Base-by-base conservation (phyloP, 805 yeast genomes). In the Nakazawaea sp. region DNA sequence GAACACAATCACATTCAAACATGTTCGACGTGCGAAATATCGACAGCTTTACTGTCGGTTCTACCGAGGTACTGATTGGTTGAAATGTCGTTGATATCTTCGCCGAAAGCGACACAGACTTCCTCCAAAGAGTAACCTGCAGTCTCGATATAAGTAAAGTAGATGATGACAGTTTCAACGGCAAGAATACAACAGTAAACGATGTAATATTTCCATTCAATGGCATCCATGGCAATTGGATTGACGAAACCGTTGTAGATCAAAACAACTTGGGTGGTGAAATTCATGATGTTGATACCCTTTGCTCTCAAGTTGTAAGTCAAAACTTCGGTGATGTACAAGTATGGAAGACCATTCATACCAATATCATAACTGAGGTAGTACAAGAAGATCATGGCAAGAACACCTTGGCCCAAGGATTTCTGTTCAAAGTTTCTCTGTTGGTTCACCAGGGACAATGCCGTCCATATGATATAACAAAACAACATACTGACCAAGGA, bases 371-470 rank as follows among this genome's bases (percentile, higher is more conserved):
- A 67, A 26, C 56, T 51, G 35, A 56, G 51, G 51, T 61, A 60
- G 60, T 56, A 66, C 27, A 69, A 45, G 61, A 66, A 70, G 34
- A 72, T 68, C 71, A 72, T 64, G n/a, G 71, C 71, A 46, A 70
- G 55, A n/a, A 67, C 72, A 44, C 72, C 75, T 36, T 56, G 57
- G 34, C 67, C 72, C 21, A 63, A 50, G 4, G 53, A 16, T 45
- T 61, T 62, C 38, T 68, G 57, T 34, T 55, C 52, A 47, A 64
- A 68, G 43, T 63, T 45, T 26, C 61, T 48, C 44, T 65, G 47
- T 45, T 64, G 68, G 48, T 64, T 64, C 23, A 62, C 46, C 2
- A 77, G 76, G 16, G 78, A 69, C 23, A 68, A 51, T 6, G 53
- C 46, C 1, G 77, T 71, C 67, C 71, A 66, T 27, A 64, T 55